Conservation (phyloP, 495 filamentous ascomycete genomes). For the Penicillium subrubescens region DNA sequence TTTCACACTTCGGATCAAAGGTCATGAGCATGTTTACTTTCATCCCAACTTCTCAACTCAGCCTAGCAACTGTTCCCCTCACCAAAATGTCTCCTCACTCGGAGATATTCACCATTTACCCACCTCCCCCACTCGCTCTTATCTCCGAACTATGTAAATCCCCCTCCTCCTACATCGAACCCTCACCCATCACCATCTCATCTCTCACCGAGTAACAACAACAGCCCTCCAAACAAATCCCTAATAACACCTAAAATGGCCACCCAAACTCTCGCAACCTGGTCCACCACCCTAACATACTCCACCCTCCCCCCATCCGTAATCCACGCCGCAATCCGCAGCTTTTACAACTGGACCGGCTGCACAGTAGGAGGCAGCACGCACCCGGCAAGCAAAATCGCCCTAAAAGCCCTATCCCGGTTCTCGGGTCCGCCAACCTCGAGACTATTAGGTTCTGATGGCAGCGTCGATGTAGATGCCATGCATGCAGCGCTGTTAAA, state of each 20-base stretch:
- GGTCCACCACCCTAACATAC: slow-evolving; percentile 7
- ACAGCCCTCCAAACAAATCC: not conserved
- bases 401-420: not conserved
- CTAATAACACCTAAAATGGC: slow-evolving; percentile 1
- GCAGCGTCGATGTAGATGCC: not conserved
- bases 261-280: slow-evolving; percentile 15
- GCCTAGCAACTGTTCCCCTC: not conserved
- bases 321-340: slow-evolving; percentile 4
- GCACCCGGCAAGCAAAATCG: not conserved
- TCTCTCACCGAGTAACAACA: not conserved
- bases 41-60: not conserved
- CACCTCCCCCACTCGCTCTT: not conserved
- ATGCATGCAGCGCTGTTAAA: not conserved
- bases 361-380: not conserved
- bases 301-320: slow-evolving; percentile 16
- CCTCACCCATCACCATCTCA: not conserved
- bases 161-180: slow-evolving; percentile 9
- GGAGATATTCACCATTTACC: not conserved
- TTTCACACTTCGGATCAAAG: not conserved
- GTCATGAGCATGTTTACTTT: not conserved
- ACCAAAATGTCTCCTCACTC: not conserved
- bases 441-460: not conserved
- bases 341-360: not conserved
- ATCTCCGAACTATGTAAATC: not conserved
- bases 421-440: not conserved